Evolutionary conservation across 345 rosid species (phyloP).

Genomic region (Euclidium syriacum): DNA sequence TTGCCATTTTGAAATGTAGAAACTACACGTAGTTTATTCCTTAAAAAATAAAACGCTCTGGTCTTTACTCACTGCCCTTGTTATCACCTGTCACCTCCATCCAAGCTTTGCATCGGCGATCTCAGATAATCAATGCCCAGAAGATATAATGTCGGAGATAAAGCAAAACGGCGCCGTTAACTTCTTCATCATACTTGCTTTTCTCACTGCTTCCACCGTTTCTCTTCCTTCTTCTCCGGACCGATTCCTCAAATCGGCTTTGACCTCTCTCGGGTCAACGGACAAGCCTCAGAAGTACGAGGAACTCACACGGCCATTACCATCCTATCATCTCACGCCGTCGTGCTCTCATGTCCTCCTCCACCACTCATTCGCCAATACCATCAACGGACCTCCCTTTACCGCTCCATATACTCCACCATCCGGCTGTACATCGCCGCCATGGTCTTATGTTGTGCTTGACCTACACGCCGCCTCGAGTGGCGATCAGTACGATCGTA

Average conservation of each 20-base stretch:
- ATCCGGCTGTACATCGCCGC: slow-evolving; percentile 49
- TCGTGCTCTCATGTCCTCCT: slow-evolving; percentile 51
- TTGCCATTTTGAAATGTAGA: not conserved
- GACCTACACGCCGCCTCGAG: slow-evolving; percentile 43
- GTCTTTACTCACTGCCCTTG: not conserved
- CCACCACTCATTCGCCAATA: slow-evolving; percentile 78
- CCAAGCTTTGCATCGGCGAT: slow-evolving; percentile 3
- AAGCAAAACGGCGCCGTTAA: slow-evolving; percentile 4
- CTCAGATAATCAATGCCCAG: not conserved
- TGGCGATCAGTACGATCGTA: slow-evolving; percentile 78
- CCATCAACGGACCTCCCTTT: slow-evolving; percentile 62
- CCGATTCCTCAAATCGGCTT: slow-evolving; percentile 30
- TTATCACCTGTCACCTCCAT: no score
- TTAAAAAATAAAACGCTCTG: not conserved
- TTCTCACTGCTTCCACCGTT: slow-evolving; percentile 14
- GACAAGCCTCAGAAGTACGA: slow-evolving; percentile 38
- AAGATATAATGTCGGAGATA: slow-evolving; percentile 2
- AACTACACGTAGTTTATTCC: not conserved
- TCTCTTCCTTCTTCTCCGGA: slow-evolving; percentile 31
- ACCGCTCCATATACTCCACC: slow-evolving; percentile 60
- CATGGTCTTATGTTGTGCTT: slow-evolving; percentile 64
- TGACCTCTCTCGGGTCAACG: slow-evolving; percentile 7
- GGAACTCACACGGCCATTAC: slow-evolving; percentile 51
- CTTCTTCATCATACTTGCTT: slow-evolving; percentile 9
- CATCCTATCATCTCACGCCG: slow-evolving; percentile 48